A percentile compares a stretch with the other conserved stretches of the same genome.
Evolutionary conservation across 352 stramenopile species (phyloP).

Genomic region (Peronospora farinosa): DNA sequence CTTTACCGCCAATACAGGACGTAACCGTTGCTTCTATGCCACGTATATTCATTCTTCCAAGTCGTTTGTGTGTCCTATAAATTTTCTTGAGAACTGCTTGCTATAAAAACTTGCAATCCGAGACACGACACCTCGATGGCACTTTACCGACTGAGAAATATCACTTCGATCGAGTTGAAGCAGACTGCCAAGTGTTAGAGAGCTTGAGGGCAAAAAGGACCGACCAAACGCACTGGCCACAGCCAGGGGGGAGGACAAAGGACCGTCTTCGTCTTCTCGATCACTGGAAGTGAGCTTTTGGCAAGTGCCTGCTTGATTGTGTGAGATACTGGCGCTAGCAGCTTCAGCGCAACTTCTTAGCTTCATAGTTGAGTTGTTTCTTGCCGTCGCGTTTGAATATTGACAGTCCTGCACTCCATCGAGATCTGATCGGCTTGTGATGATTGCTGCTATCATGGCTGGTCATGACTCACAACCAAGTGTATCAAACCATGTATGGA

Average conservation of each 20-base stretch:
- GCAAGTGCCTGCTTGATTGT: slow-evolving; percentile 15
- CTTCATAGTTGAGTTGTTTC: too few relatives aligned
- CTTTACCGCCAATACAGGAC: slow-evolving; percentile 74
- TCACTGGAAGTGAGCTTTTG: slow-evolving; percentile 10
- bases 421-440: slow-evolving; percentile 19
- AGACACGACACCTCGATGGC: neutral
- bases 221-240: slow-evolving; percentile 17
- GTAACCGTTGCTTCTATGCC: slow-evolving; percentile 62
- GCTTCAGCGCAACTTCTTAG: slow-evolving; percentile 19
- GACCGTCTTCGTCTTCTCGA: slow-evolving; percentile 7
- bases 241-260: neutral
- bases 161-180: neutral
- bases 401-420: neutral
- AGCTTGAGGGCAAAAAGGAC: slow-evolving; percentile 14
- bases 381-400: too few relatives aligned
- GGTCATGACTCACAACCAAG: too few relatives aligned
- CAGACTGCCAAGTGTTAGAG: slow-evolving; percentile 8
- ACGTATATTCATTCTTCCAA: slow-evolving; percentile 40
- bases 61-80: neutral
- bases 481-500: too few relatives aligned
- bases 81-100: too few relatives aligned
- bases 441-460: too few relatives aligned
- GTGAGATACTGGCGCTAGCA: slow-evolving; percentile 10
- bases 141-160: slow-evolving; percentile 21
- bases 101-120: too few relatives aligned